These are phyloP conservation scores for Nicotiana rustica DNA, from an alignment of 305 asterid genomes.

Conservation along the genomic window DNA sequence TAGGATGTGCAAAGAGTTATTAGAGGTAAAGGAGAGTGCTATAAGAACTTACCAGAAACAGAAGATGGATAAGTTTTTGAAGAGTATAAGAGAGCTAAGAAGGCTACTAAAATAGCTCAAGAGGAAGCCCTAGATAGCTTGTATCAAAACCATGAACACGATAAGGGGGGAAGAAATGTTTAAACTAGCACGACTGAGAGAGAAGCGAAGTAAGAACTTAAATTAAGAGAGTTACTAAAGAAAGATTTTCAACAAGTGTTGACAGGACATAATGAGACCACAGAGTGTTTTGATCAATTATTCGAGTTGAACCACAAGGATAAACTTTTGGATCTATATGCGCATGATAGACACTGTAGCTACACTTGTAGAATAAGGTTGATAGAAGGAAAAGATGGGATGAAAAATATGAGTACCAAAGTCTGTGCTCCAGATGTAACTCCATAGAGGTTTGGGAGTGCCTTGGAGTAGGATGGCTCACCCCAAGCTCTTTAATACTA, in stretches of 20 bases:
- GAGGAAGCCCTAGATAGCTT: background rate
- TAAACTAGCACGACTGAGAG: background rate
- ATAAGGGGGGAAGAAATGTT: background rate
- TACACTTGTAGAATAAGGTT: background rate
- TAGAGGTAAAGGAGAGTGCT: background rate
- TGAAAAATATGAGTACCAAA: constrained; percentile 1
- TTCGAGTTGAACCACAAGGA: background rate
- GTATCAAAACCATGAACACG: background rate
- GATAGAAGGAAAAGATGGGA: background rate
- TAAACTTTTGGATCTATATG: background rate
- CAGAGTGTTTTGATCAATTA: background rate
- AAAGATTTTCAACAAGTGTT: no score
- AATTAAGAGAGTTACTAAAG: no score
- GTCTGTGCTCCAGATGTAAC: background rate
- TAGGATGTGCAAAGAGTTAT: constrained; percentile 8
- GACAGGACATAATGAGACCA: no score
- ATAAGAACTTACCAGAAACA: background rate
- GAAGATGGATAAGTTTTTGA: background rate
- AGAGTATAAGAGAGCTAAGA: background rate
- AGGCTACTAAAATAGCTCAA: background rate
- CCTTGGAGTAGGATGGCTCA: background rate
- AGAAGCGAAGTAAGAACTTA: no score
- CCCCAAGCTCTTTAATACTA: background rate
- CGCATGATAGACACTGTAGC: background rate
- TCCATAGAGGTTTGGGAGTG: background rate